A percentile compares a stretch with the other conserved stretches of the same genome.
These are phyloP conservation scores for Fusarium equiseti DNA, from an alignment of 2,329 filamentous ascomycete species.

Conservation along the genomic window DNA sequence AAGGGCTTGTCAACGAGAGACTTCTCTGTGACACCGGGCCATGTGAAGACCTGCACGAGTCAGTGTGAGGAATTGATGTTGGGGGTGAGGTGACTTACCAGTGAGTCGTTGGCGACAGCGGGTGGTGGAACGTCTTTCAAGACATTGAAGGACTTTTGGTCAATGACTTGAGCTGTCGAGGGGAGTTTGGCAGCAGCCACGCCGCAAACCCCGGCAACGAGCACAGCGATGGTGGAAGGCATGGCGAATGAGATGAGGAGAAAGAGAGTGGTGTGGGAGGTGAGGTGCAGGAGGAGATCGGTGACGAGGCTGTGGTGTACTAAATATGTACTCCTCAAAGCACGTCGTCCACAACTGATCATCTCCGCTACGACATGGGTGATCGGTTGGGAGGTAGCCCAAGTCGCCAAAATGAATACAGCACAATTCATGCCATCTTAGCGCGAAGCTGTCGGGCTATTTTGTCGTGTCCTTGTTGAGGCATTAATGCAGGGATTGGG, in stretches of 20 bases:
- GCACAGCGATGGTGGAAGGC: slow-evolving; percentile 34
- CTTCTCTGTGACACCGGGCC: slow-evolving; percentile 42
- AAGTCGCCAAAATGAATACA: background rate
- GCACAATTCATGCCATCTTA: rapidly evolving
- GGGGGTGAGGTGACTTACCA: slow-evolving; percentile 9
- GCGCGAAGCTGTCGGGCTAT: background rate
- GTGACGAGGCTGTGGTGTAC: slow-evolving; percentile 2
- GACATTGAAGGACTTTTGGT: slow-evolving; percentile 43
- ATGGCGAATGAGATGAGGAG: slow-evolving; percentile 24
- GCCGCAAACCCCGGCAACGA: slow-evolving; percentile 35
- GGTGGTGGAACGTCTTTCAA: slow-evolving; percentile 38
- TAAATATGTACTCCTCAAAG: slow-evolving; percentile 28
- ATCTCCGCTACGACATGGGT: slow-evolving; percentile 7
- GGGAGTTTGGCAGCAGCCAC: slow-evolving; percentile 60
- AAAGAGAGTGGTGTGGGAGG: slow-evolving; percentile 1
- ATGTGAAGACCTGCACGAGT: slow-evolving; percentile 20
- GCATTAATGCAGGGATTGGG: slow-evolving; percentile 21
- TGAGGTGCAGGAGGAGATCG: slow-evolving; percentile 1
- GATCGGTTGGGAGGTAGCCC: too few relatives aligned
- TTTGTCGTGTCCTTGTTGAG: background rate
- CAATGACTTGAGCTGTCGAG: slow-evolving; percentile 37
- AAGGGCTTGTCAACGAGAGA: slow-evolving; percentile 42
- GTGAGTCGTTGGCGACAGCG: slow-evolving; percentile 27
- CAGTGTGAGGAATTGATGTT: background rate
- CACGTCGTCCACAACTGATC: background rate